Evolutionary conservation across 129 eudicot species (phyloP).

Genomic region (Solidago caesia): DNA sequence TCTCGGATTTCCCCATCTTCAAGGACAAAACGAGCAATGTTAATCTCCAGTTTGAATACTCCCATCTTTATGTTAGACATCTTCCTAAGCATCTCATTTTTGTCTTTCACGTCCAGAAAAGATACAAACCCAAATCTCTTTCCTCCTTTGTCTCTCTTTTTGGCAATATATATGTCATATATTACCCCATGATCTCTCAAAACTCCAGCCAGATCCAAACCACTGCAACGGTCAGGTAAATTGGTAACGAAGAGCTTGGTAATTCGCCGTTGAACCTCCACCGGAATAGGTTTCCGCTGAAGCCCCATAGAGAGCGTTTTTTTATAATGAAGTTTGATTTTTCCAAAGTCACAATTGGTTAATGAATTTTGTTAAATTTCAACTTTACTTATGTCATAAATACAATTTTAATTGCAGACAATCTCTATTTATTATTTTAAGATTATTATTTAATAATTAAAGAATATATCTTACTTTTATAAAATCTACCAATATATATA

Average conservation of each 20-base stretch:
- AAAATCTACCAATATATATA: too few species aligned
- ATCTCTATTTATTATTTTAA: too few species aligned
- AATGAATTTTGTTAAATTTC: too few species aligned
- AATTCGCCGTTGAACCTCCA: background rate
- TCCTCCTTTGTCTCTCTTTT: background rate
- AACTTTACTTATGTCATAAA: too few species aligned
- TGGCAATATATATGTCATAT: background rate
- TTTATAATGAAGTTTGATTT: too few species aligned
- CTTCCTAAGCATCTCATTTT: background rate
- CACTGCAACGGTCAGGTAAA: background rate
- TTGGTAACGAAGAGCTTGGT: background rate
- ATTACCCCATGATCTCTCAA: background rate
- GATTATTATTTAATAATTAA: too few species aligned
- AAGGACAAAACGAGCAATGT: background rate
- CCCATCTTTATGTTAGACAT: background rate
- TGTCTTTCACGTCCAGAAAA: background rate
- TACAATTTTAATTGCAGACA: too few species aligned
- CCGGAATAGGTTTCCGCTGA: slow-evolving; percentile 2
- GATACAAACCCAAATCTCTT: background rate
- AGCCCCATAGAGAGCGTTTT: background rate
- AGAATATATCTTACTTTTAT: too few species aligned
- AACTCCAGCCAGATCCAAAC: background rate
- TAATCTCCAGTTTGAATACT: background rate
- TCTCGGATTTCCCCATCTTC: background rate
- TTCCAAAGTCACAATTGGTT: too few species aligned